Conservation (phyloP, 768 basidiomycete species). For the Cubamyces lactineus region DNA sequence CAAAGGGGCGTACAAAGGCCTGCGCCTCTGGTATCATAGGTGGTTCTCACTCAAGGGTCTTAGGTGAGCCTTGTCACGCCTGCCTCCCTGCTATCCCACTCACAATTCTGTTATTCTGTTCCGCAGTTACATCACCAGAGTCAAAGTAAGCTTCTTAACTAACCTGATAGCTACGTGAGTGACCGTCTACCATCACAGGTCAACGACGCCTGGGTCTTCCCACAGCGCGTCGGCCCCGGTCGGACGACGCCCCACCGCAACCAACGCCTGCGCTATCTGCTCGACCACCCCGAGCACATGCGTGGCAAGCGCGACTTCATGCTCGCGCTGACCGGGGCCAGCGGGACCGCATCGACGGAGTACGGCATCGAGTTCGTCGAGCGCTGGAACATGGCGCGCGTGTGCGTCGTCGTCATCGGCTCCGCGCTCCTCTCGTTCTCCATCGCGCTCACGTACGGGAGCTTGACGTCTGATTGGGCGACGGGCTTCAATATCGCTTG, state of each 20-base stretch:
- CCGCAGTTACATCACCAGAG: neutral
- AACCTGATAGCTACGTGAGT: no score
- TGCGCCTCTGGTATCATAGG: constrained; percentile 11
- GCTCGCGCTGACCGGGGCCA: constrained; percentile 4
- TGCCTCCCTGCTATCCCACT: neutral
- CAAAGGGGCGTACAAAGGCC: constrained; percentile 9
- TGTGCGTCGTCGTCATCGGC: constrained; percentile 11
- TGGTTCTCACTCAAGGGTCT: constrained; percentile 19
- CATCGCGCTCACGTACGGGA: constrained; percentile 9
- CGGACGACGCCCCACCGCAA: constrained; percentile 4
- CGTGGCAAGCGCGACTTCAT: constrained; percentile 18
- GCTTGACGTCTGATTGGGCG: constrained; percentile 7
- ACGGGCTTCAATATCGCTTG: constrained; percentile 22
- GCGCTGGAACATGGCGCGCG: constrained; percentile 18
- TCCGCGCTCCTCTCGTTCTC: constrained; percentile 7
- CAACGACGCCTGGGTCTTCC: constrained; percentile 9
- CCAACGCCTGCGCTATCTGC: constrained; percentile 18
- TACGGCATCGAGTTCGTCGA: constrained; percentile 25
- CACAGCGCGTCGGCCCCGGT: constrained; percentile 12
- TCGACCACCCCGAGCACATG: constrained; percentile 18
- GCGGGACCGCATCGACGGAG: neutral
- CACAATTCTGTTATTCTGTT: neutral
- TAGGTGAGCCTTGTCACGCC: neutral
- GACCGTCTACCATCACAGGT: neutral
- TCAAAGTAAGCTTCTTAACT: no score